Base-by-base conservation (phyloP, 140 eudicot species). In the Stevia rebaudiana region DNA sequence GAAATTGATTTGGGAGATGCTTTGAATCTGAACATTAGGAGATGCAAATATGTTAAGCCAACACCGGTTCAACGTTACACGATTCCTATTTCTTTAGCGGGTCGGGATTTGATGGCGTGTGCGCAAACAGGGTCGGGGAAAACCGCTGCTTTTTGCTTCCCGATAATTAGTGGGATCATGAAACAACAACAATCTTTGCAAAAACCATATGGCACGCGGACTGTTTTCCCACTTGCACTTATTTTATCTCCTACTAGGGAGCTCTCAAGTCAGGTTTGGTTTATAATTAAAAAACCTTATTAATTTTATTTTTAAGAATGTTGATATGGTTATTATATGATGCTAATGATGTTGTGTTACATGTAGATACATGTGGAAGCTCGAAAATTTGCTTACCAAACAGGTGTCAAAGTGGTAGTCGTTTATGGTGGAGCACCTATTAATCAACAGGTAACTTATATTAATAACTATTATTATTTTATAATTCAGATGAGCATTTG, bases 111-210 rank as follows among this genome's bases (percentile, higher is more conserved):
- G 76, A 89, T 89, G 97, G 97, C 97, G 5, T 89, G 97, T 77
- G 97, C 97, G 40, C 97, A 89, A 77, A 88, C 96, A 3, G 96
- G 94, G 6, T 88, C 96, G 1, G 96, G 96, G 10, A 88, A 88
- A 75, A 88, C 95, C 3, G 95, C 96, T 11, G 96, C 96, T 0
- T 88, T 88, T 76, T 88, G 96, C 78, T 88, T 88, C 61, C 95
- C 97, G 0, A 89, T 89, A 30, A 89, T 89, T 48, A 83, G 97
- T 63, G 95, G 97, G 57, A 89, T 89, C 39, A 89, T 89, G 95
- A 80, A 31, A 40, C 84, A 75, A 40, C 84, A 75, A 31, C 65
- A 67, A n/a, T 24, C 67, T 53, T 69, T 79, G 44, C 83, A 74
- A 28, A 85, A 83, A 40, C 86, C 88, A 17, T 84, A 74, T 40